A percentile compares a stretch with the other conserved stretches of the same genome.
These are phyloP conservation scores for Pythium pyrilobum DNA, from an alignment of 352 stramenopile genomes.

Conservation along the genomic window DNA sequence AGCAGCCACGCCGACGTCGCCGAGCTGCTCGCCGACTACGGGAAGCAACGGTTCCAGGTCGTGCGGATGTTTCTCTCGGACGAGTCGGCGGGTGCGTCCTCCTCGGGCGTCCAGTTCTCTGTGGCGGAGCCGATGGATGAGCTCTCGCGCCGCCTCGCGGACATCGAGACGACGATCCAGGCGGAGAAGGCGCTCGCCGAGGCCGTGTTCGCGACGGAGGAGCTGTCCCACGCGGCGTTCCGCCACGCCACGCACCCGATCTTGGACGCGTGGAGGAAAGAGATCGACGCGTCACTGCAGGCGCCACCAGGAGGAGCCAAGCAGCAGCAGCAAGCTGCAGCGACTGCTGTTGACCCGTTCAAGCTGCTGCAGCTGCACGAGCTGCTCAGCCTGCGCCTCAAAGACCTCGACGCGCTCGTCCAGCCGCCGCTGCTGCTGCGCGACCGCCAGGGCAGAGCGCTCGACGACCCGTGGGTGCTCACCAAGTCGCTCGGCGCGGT, in stretches of 20 bases:
- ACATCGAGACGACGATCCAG: constrained; percentile 53
- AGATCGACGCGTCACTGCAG: constrained; percentile 29
- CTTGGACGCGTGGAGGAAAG: constrained; percentile 47
- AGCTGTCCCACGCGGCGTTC: constrained; percentile 58
- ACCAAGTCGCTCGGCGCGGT: constrained; percentile 40
- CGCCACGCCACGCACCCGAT: constrained; percentile 43
- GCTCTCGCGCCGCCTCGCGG: constrained; percentile 30
- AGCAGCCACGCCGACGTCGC: constrained; percentile 43
- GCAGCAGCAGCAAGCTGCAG: neutral
- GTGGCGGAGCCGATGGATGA: constrained; percentile 24
- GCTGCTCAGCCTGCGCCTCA: constrained; percentile 25
- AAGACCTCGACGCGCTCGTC: constrained; percentile 32
- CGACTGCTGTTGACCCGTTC: constrained; percentile 25
- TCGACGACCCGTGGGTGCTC: constrained; percentile 66
- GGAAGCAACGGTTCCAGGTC: constrained; percentile 62
- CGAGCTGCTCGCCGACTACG: constrained; percentile 58
- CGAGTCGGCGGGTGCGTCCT: constrained; percentile 1
- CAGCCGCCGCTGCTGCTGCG: constrained; percentile 59
- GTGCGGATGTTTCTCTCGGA: constrained; percentile 47
- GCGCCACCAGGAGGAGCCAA: neutral
- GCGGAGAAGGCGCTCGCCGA: constrained; percentile 49
- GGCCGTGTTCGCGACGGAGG: constrained; percentile 53
- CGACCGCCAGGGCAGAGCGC: constrained; percentile 47
- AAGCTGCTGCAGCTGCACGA: constrained; percentile 62
- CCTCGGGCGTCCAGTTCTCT: constrained; percentile 37